Percentiles rank a stretch among this genome's conserved stretches.
Evolutionary conservation across 495 filamentous ascomycete species (phyloP).

Genomic region (Xylaria sp.): DNA sequence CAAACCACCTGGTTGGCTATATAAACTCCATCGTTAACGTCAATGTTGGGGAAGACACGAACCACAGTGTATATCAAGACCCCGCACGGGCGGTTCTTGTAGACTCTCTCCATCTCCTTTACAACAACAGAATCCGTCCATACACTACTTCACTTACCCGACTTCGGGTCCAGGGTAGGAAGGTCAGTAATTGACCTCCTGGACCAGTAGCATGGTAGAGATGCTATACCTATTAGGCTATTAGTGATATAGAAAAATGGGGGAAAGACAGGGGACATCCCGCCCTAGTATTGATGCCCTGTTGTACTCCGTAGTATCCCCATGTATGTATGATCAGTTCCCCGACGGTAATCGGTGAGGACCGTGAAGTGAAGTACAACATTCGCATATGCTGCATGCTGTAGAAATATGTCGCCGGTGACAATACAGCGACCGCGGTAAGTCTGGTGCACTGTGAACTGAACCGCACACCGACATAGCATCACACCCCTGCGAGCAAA

Average conservation of each 20-base stretch:
- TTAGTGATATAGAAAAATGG: conserved; percentile 5
- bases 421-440: too few relatives aligned
- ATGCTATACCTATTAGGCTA: not conserved
- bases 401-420: too few relatives aligned
- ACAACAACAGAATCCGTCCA: not conserved
- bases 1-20: not conserved
- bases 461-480: too few relatives aligned
- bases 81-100: too few relatives aligned
- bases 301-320: not conserved
- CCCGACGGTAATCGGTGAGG: conserved; percentile 10
- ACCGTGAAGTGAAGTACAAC: conserved; percentile 3
- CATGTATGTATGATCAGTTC: not conserved
- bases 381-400: not conserved
- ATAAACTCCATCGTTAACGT: not conserved
- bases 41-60: too few relatives aligned
- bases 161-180: conserved; percentile 11
- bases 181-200: conserved; percentile 6
- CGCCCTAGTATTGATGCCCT: conserved; percentile 20
- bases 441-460: too few relatives aligned
- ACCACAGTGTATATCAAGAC: too few relatives aligned
- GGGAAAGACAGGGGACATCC: conserved; percentile 7
- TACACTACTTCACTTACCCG: not conserved
- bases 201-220: not conserved
- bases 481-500: too few relatives aligned
- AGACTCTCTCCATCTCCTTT: too few relatives aligned